phyloP scores from a whole-genome alignment of 441 rosid genomes.

The Populus tomentosa region DNA sequence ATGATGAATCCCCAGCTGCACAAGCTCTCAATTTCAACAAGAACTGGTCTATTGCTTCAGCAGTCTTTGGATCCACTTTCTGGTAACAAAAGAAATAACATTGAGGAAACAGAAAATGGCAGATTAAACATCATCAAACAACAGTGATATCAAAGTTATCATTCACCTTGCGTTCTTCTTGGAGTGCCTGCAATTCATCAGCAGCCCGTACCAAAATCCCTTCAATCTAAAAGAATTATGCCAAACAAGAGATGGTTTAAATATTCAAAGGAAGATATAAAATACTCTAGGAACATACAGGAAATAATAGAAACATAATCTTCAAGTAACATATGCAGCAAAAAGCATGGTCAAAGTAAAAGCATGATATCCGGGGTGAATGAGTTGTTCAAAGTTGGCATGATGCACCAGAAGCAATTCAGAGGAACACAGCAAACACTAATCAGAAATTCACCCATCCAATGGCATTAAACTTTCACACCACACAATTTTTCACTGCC shows the following conservation, averaged over 20 bases:
- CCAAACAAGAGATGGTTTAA: constrained; percentile 3
- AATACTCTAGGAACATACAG: not conserved
- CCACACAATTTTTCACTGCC: not conserved
- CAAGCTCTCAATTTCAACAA: constrained; percentile 74
- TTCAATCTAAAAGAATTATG: constrained; percentile 52
- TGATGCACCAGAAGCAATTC: not conserved
- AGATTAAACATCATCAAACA: constrained; percentile 6
- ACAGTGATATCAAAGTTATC: not conserved
- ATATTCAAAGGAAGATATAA: not conserved
- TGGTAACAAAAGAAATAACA: constrained; percentile 24
- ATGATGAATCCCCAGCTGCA: constrained; percentile 59
- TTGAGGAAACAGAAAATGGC: not conserved
- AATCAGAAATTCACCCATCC: not conserved
- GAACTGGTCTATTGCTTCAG: constrained; percentile 86
- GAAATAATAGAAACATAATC: not conserved
- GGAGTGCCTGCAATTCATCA: constrained; percentile 83
- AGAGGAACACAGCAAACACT: not conserved
- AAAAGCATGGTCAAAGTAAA: not conserved
- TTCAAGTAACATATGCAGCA: not conserved
- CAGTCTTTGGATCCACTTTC: constrained; percentile 88
- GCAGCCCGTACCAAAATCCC: constrained; percentile 78
- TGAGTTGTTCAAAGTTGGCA: not conserved
- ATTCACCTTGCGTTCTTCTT: constrained; percentile 83
- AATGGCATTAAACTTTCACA: not conserved
- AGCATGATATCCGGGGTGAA: not conserved